Base-by-base conservation (phyloP, 2,329 filamentous ascomycete species). In the Cercospora zeina region DNA sequence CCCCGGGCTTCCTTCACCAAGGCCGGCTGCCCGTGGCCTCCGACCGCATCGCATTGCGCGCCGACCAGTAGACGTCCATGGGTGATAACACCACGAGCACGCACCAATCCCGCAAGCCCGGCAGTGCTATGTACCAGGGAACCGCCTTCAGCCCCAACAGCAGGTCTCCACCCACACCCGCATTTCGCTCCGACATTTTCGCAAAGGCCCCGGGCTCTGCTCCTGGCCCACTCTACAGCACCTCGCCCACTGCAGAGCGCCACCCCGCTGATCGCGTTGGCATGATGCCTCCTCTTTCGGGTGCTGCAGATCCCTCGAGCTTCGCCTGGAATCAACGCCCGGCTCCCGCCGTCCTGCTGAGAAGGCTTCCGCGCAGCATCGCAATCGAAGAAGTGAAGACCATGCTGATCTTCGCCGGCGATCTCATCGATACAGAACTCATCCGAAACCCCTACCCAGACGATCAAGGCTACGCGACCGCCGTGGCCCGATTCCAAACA, bases 351-450 rank as follows among this genome's bases (percentile, higher is more conserved):
- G 78, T 88, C 63, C 73, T 85, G 59, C 79, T 88, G 76, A 84
- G 84, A 70, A 84, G 82, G 68, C 77, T 88, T 13, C 84, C 85
- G 3, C 80, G 78, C 62, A 85, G 81, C 71, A 87, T 82, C 47
- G 84, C 81, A 69, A 75, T 79, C 55, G 85, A 87, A 65, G 79
- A 82, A 16, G 78, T 88, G 60, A 81, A 82, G 66, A 85, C 83
- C 72, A 86, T 88, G 78, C 77, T 88, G 5, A 78, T 87, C n/a
- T 88, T 88, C 68, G 84, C 85, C 19, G 84, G 85, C 68, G 85
- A 87, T 65, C 78, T 87, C 54, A 75, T 86, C 54, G 82, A 86
- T 65, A 82, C 81, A 59, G 82, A 85, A 58, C 81, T 88, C 64
- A 77, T 87, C 14, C 75, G 78, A 4, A 78, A 79, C 54, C 81